A percentile compares a stretch with the other conserved stretches of the same genome.
Conservation (phyloP, 2,329 filamentous ascomycete genomes). For the Monosporascus sp. region DNA sequence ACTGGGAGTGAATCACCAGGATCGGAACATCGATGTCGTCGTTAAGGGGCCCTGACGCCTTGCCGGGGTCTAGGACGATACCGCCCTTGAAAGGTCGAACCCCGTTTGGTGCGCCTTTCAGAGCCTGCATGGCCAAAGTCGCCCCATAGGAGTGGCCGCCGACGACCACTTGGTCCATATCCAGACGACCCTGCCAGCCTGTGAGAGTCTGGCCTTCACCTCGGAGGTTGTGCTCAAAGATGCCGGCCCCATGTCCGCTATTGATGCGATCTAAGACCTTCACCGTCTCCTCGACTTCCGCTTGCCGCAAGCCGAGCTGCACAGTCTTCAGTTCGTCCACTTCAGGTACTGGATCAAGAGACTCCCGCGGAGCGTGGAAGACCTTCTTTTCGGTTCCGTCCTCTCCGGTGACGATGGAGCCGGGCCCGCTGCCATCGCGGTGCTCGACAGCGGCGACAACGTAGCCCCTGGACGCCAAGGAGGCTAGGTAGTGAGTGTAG, state of each 20-base stretch:
- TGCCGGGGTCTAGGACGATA: conserved; percentile 62
- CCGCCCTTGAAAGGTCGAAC: conserved; percentile 47
- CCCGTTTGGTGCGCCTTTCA: conserved; percentile 42
- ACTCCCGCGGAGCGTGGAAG: conserved; percentile 32
- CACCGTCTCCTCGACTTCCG: conserved; percentile 43
- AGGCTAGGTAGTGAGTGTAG: conserved; percentile 47
- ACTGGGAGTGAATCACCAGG: conserved; percentile 58
- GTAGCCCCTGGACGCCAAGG: conserved; percentile 44
- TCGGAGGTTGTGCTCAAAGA: conserved; percentile 38
- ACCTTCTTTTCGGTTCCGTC: conserved; percentile 23
- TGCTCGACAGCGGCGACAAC: conserved; percentile 48
- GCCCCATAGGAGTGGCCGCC: conserved; percentile 63
- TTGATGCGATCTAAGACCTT: conserved; percentile 36
- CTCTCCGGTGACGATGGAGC: conserved; percentile 33
- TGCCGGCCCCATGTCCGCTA: conserved; percentile 29
- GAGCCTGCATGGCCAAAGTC: conserved; percentile 55
- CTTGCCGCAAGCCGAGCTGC: conserved; percentile 46
- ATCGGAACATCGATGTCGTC: conserved; percentile 52
- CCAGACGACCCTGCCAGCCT: conserved; percentile 48
- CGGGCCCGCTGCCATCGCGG: conserved; percentile 46
- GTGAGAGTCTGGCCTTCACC: conserved; percentile 41
- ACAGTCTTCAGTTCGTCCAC: conserved; percentile 35
- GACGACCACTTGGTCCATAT: conserved; percentile 50
- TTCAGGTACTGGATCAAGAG: conserved; percentile 18
- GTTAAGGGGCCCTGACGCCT: conserved; percentile 58